Base-by-base conservation (phyloP, 805 yeast genomes). In the Yamadazyma olivae region DNA sequence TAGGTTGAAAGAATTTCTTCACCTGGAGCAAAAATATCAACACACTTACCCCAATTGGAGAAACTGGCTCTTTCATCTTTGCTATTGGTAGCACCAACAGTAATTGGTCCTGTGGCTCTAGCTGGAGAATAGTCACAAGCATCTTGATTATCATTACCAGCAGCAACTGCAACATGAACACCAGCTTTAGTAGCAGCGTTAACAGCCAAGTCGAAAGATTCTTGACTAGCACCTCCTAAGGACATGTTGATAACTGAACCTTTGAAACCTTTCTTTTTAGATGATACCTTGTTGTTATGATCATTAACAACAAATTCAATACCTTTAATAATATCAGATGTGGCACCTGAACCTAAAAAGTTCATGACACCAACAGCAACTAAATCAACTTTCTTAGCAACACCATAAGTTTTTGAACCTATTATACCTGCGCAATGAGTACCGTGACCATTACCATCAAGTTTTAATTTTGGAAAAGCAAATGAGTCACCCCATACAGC, bases 381-480 rank as follows among this genome's bases (percentile, higher is more conserved):
- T 24, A 65, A 46, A 14, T 59, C 48, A 18, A 64, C 70, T 17
- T 58, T 49, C 55, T 90, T 89, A 13, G 95, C 87, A 3, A 87
- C 93, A 5, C 97, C 97, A 61, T 67, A 89, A 2, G 80, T 76
- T 35, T 62, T 69, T 2, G 96, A 85, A 0, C 91, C 96, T 37
- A 87, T 74, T 9, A 87, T 64, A 3, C 96, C 96, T 0, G 96
- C 95, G 32, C 90, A 95, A 58, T 89, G 96, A 1, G 96, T 87
- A 0, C 96, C 97, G 56, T 89, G 97, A 0, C 96, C 96, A 48
- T 81, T 81, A 7, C 61, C 61, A 54, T 90, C 96, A 13, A 53
- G 38, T 39, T 57, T 49, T n/a, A 61, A 36, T 27, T 55, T 51
- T 7, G 68, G 68, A 50, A 60, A 57, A 3, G 68, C 56, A 34